Conservation (phyloP, 805 yeast species). For the Sungouiozyma ichnusensis region DNA sequence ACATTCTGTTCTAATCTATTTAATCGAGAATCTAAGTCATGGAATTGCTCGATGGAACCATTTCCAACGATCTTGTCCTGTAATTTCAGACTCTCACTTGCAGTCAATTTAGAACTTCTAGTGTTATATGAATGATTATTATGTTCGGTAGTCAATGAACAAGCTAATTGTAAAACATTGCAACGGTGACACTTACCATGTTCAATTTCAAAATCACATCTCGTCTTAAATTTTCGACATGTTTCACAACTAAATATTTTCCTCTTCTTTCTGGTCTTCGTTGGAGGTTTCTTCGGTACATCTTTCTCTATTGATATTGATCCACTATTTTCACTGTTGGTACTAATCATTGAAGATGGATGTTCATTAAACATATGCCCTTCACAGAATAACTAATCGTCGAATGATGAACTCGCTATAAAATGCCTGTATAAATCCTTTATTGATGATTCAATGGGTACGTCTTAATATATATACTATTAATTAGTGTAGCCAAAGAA, state of each 20-base stretch:
- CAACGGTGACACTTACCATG: conserved; percentile 44
- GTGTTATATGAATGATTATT: not conserved
- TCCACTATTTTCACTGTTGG: not conserved
- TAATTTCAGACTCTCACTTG: not conserved
- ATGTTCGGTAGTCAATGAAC: conserved; percentile 32
- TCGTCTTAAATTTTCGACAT: conserved; percentile 47
- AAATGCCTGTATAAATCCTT: too few species aligned
- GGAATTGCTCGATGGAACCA: not conserved
- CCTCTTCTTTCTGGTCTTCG: conserved; percentile 27
- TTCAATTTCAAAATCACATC: conserved; percentile 42
- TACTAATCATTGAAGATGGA: not conserved
- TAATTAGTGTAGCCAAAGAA: not conserved
- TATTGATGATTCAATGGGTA: too few species aligned
- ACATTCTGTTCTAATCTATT: conserved; percentile 21
- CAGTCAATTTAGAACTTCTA: not conserved
- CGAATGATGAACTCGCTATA: not conserved
- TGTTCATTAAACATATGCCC: not conserved
- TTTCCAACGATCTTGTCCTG: not conserved
- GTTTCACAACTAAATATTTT: conserved; percentile 38
- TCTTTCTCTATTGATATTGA: not conserved
- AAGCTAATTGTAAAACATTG: conserved; percentile 35
- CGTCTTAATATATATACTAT: not conserved
- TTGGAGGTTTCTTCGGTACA: not conserved
- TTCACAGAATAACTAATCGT: too few species aligned
- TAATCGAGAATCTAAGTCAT: conserved; percentile 8